Evolutionary conservation across 495 filamentous ascomycete species (phyloP), one percentile per base, ranked within the genome.

Genomic region (Neurospora terricola): DNA sequence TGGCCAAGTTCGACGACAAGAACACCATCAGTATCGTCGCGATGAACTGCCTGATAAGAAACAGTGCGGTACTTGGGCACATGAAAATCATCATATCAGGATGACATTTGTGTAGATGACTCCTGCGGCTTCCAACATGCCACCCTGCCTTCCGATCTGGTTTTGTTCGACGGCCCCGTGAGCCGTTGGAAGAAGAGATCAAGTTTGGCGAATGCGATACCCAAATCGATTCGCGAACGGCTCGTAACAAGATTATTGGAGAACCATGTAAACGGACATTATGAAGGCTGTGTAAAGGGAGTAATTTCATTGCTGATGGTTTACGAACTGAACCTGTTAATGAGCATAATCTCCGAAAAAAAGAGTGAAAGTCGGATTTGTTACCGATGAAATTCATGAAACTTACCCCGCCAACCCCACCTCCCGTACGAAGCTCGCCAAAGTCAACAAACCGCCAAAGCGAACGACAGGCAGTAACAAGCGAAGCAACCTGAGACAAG

Each of bases 401-500:
- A 70, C 69, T 71, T 79, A 79, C 77, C 78, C 78, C 78, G 77
- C 78, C 77, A 80, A 78, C 77, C 78, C 78, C 77, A 76, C 77
- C 69, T 48, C 5, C 21, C 54, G 14, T 34, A 59, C 21, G 48
- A 59, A 59, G 48, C 21, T 59, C 54, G 59, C 54, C 12, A 73
- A 38, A 74, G 70, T 74, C 76, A 77, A 76, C 74, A 75, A 68
- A 39, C 38, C 27, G 36, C 39, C 73, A 30, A 72, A 38, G 34
- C 45, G 40, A 72, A 37, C 21, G 27, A 37, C 43, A n/a, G 48
- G 23, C 37, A 54, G 14, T 21, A 69, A 30, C 71, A 54, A 69
- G 54, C 54, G 23, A 62, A 16, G 12, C 23, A 59, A 27, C 54
- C 27, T 62, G 23, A 39, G 38, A 70, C 73, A 70, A 36, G 14